phyloP scores from a whole-genome alignment of 1,139 yeast genomes.

The Suhomyces yuchorum region DNA sequence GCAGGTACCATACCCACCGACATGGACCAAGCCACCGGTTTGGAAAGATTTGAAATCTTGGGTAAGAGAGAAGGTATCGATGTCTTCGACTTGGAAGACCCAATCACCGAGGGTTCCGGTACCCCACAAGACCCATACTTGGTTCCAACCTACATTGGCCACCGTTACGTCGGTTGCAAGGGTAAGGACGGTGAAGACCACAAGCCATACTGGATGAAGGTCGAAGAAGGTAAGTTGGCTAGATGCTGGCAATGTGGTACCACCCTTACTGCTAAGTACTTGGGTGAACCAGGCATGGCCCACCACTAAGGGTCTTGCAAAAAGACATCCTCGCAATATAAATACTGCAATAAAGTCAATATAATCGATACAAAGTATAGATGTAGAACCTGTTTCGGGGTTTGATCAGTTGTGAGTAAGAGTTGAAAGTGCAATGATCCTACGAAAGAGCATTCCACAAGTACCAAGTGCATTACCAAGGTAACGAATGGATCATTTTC shows the following conservation, averaged over 20 bases:
- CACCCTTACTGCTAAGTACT: conserved; percentile 84
- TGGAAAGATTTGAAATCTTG: conserved; percentile 92
- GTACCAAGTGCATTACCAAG: too few relatives aligned
- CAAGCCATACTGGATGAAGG: conserved; percentile 91
- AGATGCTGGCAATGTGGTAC: conserved; percentile 99
- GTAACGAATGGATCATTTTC: too few relatives aligned
- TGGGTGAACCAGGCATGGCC: conserved; percentile 77
- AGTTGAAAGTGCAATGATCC: too few relatives aligned
- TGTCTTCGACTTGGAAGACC: conserved; percentile 87
- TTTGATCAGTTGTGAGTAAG: too few relatives aligned
- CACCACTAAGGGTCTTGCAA: conserved; percentile 37
- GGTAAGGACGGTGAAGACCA: conserved; percentile 92
- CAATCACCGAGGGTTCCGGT: conserved; percentile 86
- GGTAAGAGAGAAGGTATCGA: conserved; percentile 97
- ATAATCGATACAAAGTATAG: conserved; percentile 1
- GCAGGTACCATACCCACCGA: conserved; percentile 87
- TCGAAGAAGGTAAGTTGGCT: conserved; percentile 77
- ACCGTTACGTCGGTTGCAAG: conserved; percentile 96
- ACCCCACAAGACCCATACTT: conserved; percentile 79
- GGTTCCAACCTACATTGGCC: conserved; percentile 88
- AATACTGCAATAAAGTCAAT: conserved; percentile 4
- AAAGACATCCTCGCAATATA: background rate
- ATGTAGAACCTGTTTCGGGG: background rate
- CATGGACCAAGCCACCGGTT: conserved; percentile 96
- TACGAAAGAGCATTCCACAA: too few relatives aligned